Evolutionary conservation across 257 asterid species (phyloP).

Genomic region (Fraxinus excelsior): DNA sequence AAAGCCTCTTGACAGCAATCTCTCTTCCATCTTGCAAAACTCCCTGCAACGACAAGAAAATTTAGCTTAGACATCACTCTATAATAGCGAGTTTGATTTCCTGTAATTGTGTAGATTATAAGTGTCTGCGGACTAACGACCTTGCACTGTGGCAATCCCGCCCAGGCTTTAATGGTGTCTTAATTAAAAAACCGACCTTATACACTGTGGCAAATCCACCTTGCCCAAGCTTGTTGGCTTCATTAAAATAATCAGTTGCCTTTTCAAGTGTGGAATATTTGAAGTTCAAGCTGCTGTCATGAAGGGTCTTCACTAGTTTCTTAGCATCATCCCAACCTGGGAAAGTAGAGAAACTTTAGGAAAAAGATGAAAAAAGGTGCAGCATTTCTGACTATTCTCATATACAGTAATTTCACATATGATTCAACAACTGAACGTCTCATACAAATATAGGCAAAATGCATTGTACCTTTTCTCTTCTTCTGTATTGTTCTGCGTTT

Average conservation of each 20-base stretch:
- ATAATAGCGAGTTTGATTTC: not conserved
- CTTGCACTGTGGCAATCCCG: constrained; percentile 77
- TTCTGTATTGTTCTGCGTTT: constrained; percentile 54
- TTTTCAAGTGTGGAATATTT: constrained; percentile 86
- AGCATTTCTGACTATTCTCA: too few relatives aligned
- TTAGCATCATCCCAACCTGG: constrained; percentile 61
- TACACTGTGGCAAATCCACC: constrained; percentile 97
- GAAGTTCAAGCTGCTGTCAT: constrained; percentile 88
- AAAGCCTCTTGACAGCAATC: constrained; percentile 90
- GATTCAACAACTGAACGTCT: not conserved
- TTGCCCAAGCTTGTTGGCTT: constrained; percentile 88
- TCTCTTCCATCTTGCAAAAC: constrained; percentile 86
- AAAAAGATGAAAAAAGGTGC: not conserved
- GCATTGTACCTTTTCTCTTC: constrained; percentile 72
- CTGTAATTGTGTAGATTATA: not conserved
- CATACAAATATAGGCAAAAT: not conserved
- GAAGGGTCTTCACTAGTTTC: constrained; percentile 67
- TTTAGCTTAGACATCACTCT: not conserved
- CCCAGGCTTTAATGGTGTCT: constrained; percentile 32
- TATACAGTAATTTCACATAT: not conserved
- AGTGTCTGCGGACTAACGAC: constrained; percentile 8
- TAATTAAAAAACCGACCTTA: constrained; percentile 36
- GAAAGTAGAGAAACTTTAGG: constrained; percentile 12
- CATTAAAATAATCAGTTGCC: constrained; percentile 75
- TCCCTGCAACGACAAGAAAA: constrained; percentile 47